phyloP scores from a whole-genome alignment of 2,329 filamentous ascomycete genomes.

The Hypoxylon sp. region DNA sequence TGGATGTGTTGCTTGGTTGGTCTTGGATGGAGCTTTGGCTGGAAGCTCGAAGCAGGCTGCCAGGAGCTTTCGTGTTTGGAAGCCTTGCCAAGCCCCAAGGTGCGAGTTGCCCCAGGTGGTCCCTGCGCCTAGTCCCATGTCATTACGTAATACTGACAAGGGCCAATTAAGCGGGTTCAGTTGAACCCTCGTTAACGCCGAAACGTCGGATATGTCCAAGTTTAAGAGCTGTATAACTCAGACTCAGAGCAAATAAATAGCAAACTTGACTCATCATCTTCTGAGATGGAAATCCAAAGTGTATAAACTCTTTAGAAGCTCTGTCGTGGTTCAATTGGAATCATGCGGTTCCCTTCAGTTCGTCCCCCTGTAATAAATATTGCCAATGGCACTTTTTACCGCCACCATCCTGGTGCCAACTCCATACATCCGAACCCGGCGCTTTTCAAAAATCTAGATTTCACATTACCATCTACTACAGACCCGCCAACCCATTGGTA shows the following conservation, averaged over 20 bases:
- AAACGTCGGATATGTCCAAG: conserved; percentile 43
- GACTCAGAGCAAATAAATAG: conserved; percentile 2
- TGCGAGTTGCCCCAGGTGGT: conserved; percentile 38
- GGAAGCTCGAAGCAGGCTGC: conserved; percentile 48
- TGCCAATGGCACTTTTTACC: conserved; percentile 85
- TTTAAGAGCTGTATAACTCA: neutral
- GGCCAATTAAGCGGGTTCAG: conserved; percentile 1
- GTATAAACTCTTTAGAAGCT: conserved; percentile 11
- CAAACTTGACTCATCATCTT: conserved; percentile 20
- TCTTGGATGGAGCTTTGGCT: conserved; percentile 18
- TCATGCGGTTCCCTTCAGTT: conserved; percentile 57
- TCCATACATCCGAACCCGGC: conserved; percentile 73
- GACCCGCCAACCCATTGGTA: conserved; percentile 79
- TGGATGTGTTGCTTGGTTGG: conserved; percentile 3
- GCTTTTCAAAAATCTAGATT: conserved; percentile 79
- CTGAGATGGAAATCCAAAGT: conserved; percentile 16
- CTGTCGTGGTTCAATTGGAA: conserved; percentile 48
- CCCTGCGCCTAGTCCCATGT: conserved; percentile 28
- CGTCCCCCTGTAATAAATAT: conserved; percentile 78
- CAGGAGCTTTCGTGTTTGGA: conserved; percentile 52
- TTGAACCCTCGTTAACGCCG: conserved; percentile 39
- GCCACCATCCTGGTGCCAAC: conserved; percentile 74
- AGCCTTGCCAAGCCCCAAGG: conserved; percentile 50
- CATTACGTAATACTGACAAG: conserved; percentile 30
- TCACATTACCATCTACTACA: conserved; percentile 75